Base-by-base conservation (phyloP, 2,329 filamentous ascomycete genomes). In the Diaporthe amygdali region DNA sequence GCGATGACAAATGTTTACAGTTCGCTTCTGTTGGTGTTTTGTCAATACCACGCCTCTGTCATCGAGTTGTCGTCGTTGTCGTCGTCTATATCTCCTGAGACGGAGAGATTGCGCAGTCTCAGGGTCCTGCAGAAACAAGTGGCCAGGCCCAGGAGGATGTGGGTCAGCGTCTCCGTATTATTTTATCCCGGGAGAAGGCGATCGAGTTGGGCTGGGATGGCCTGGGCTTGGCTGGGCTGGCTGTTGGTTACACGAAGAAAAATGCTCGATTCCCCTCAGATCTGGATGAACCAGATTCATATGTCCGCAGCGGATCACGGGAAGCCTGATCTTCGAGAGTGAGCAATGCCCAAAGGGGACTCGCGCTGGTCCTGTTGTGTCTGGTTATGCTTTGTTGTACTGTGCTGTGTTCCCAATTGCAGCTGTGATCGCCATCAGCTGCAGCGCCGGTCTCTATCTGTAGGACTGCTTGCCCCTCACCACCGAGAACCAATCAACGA, bases 91-190 rank as follows among this genome's bases (percentile, higher is more conserved):
- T 63, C 52, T 69, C 49, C 37, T 54, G 56, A 63, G 64, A 66
- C 34, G 64, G 69, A 69, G 64, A 70, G 49, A 69, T 56, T 67
- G 47, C 41, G 52, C 44, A 22, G 27, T 54, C 49, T 61, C 64
- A 66, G 71, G 71, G 69, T 69, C 64, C 63, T 41, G 69, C 68
- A 67, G 71, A 71, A 47, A 68, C 55, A 72, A 68, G 69, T 71
- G 68, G 68, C 68, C 68, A 47, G 63, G 63, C 44, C 68, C 67
- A 72, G 71, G 71, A 72, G 71, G 64, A 39, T 41, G 70, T 72
- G 70, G 70, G 70, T 72, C 70, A 64, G 56, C 25, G 51, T 70
- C 70, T 70, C 70, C 70, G 70, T 72, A 70, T 72, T 72, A 72
- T 72, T 27, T 69, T 72, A 72, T 68, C 70, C 70, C 70, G 61